A percentile compares a stretch with the other conserved stretches of the same genome.
These are phyloP conservation scores for Trichoderma gamsii DNA, from an alignment of 495 filamentous ascomycete species.

Conservation along the genomic window DNA sequence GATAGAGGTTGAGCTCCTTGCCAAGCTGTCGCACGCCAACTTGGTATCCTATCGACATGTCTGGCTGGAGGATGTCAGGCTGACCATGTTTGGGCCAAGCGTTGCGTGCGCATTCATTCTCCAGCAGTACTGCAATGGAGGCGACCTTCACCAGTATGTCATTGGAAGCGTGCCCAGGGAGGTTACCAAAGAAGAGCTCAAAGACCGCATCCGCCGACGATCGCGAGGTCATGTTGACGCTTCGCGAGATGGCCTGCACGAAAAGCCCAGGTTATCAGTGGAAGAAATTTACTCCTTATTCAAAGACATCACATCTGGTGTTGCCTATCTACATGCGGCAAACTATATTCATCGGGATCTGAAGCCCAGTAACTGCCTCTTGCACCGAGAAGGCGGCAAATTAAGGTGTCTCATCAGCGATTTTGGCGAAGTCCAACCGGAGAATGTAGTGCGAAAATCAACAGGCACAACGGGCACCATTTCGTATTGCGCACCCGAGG, in stretches of 20 bases:
- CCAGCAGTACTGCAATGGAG: constrained; percentile 93
- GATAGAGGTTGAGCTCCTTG: constrained; percentile 84
- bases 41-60: constrained; percentile 96
- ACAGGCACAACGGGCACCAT: constrained; percentile 94
- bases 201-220: constrained; percentile 73
- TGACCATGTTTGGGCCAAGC: constrained; percentile 79
- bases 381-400: constrained; percentile 65
- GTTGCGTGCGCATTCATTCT: constrained; percentile 95
- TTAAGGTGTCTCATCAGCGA: constrained; percentile 85
- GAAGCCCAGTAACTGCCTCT: constrained; percentile 92
- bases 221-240: constrained; percentile 53
- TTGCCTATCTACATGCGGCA: constrained; percentile 85
- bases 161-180: constrained; percentile 55
- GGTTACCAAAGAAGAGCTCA: constrained; percentile 71
- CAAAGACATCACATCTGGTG: constrained; percentile 85
- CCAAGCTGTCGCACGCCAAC: constrained; percentile 87
- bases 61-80: constrained; percentile 86
- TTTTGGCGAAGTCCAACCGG: constrained; percentile 89
- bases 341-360: constrained; percentile 95
- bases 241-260: constrained; percentile 37
- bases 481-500: constrained; percentile 95
- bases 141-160: constrained; percentile 85
- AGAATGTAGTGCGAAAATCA: constrained; percentile 71
- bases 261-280: constrained; percentile 62
- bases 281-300: constrained; percentile 97